A percentile compares a stretch with the other conserved stretches of the same genome.
These are phyloP conservation scores for Gossypium rotundifolium DNA, from an alignment of 345 rosid genomes.

Conservation along the genomic window DNA sequence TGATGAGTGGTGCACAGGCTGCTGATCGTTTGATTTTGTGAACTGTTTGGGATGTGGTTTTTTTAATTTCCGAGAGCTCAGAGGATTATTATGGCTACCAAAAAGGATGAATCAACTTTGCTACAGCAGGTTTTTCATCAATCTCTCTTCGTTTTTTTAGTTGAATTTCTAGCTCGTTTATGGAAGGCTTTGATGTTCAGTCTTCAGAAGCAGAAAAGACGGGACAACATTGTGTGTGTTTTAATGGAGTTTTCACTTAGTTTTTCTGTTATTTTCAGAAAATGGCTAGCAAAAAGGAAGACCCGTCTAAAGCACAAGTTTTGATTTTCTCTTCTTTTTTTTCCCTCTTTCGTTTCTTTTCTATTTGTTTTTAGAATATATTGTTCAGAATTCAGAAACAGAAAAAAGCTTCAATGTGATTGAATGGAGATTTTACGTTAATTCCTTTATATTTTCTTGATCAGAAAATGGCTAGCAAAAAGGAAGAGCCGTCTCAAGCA, in stretches of 20 bases:
- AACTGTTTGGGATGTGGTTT: conserved; percentile 18
- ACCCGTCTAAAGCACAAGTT: not conserved
- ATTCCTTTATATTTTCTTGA: not conserved
- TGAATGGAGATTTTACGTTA: not conserved
- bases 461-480: conserved; percentile 34
- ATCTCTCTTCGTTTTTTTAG: not conserved
- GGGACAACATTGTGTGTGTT: not conserved
- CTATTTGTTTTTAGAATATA: not conserved
- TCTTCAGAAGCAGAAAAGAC: not conserved
- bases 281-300: not conserved
- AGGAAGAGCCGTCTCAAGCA: conserved; percentile 27
- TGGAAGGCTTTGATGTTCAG: not conserved
- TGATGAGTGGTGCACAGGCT: not conserved
- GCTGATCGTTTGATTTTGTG: conserved; percentile 4
- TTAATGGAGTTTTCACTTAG: not conserved
- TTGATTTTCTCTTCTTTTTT: not conserved
- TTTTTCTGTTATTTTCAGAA: not conserved
- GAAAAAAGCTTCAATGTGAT: not conserved
- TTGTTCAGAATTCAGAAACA: not conserved
- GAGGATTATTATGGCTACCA: conserved; percentile 40
- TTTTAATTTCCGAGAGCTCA: conserved; percentile 11
- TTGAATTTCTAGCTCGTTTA: not conserved
- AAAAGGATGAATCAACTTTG: conserved; percentile 32
- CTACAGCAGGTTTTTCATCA: conserved; percentile 4
- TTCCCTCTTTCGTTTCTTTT: not conserved